These are phyloP conservation scores for Diaporthe capsici DNA, from an alignment of 2,329 filamentous ascomycete genomes.

Conservation along the genomic window DNA sequence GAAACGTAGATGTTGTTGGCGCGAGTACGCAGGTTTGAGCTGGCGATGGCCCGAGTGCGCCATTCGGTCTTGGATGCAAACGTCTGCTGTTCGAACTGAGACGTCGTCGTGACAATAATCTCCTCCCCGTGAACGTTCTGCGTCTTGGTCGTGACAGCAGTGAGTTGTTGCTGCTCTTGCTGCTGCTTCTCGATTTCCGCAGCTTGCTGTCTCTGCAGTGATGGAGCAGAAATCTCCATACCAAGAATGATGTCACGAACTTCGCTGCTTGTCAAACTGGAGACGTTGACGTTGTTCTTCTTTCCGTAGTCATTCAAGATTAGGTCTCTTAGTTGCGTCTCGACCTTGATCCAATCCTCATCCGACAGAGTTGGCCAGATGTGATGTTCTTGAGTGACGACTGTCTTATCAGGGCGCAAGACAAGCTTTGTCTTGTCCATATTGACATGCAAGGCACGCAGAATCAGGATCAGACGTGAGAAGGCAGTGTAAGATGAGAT, in stretches of 20 bases:
- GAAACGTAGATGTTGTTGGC: conserved; percentile 99
- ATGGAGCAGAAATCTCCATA: conserved; percentile 99
- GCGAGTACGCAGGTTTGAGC: conserved; percentile 92
- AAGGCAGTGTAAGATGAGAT: conserved; percentile 99
- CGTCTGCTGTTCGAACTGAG: conserved; percentile 96
- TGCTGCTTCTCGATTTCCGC: conserved; percentile 99
- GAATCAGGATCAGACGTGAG: conserved; percentile 91
- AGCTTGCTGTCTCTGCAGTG: conserved; percentile 97
- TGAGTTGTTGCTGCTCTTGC: conserved; percentile 95
- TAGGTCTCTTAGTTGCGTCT: conserved; percentile 93
- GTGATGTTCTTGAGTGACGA: conserved; percentile 98
- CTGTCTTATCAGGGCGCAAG: conserved; percentile 94
- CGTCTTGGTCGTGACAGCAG: conserved; percentile 97
- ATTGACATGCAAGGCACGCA: conserved; percentile 96
- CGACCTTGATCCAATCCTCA: conserved; percentile 99
- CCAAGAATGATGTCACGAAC: conserved; percentile 98
- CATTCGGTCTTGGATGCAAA: conserved; percentile 99
- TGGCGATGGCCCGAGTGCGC: conserved; percentile 96
- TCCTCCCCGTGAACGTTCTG: conserved; percentile 98
- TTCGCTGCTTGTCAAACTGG: conserved; percentile 95
- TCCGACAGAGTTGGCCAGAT: conserved; percentile 97
- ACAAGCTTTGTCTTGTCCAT: conserved; percentile 98
- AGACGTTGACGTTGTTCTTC: conserved; percentile 99
- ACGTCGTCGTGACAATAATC: conserved; percentile 98
- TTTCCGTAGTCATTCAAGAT: conserved; percentile 99